Conservation (phyloP, 805 yeast species). For the Suhomyces sp. region DNA sequence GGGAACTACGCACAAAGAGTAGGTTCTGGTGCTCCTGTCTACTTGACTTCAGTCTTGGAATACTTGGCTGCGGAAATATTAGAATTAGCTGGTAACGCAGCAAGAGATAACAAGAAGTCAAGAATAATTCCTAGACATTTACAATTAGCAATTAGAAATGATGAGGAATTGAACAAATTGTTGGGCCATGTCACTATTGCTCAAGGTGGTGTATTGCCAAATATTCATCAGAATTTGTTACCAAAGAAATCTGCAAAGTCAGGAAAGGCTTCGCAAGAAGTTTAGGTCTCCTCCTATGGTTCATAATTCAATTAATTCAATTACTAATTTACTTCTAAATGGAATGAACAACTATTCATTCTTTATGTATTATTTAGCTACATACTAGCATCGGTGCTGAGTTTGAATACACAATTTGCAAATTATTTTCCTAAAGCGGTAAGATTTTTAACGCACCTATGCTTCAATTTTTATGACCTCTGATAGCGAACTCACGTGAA, state of each 20-base stretch:
- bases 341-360: neutral
- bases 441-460: too few relatives aligned
- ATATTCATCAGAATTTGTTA: constrained; percentile 89
- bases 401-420: too few relatives aligned
- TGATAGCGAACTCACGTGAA: too few relatives aligned
- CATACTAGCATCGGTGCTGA: too few relatives aligned
- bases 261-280: constrained; percentile 62
- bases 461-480: too few relatives aligned
- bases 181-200: constrained; percentile 85
- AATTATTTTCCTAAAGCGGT: too few relatives aligned
- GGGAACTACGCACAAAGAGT: constrained; percentile 98
- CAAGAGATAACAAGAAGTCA: constrained; percentile 62
- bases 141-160: constrained; percentile 98
- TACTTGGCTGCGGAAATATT: constrained; percentile 97
- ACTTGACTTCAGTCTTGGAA: constrained; percentile 94
- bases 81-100: constrained; percentile 98
- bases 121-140: constrained; percentile 99
- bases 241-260: constrained; percentile 71
- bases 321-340: too few relatives aligned
- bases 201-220: constrained; percentile 99
- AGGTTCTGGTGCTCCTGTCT: constrained; percentile 99
- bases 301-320: too few relatives aligned
- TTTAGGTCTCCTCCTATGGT: too few relatives aligned
- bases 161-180: constrained; percentile 96
- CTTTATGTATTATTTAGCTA: constrained; percentile 8